Conservation (phyloP, 2,329 filamentous ascomycete genomes). For the Fusarium citri region DNA sequence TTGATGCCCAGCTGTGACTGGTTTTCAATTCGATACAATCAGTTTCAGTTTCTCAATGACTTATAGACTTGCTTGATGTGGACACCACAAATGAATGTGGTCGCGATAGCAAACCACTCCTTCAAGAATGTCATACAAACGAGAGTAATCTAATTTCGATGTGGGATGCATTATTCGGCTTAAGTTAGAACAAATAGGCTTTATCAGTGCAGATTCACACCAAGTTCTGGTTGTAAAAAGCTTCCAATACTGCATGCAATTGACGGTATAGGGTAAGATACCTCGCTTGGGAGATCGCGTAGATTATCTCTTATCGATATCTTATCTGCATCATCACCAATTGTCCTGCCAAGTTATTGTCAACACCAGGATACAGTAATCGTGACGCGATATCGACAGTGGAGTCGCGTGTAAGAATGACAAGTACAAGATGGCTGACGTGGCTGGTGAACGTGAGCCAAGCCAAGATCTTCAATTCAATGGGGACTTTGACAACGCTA, state of each 20-base stretch:
- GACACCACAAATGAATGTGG: no score
- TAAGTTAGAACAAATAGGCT: background rate
- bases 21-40: no score
- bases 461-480: background rate
- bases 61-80: no score
- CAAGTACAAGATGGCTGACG: constrained; percentile 3
- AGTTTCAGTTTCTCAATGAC: no score
- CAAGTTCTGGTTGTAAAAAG: background rate
- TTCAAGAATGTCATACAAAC: no score
- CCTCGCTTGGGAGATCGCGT: background rate
- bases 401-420: background rate
- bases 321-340: background rate
- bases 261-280: background rate
- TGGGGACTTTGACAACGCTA: constrained; percentile 1
- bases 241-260: background rate
- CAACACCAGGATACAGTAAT: background rate
- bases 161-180: background rate
- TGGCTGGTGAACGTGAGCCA: constrained; percentile 10
- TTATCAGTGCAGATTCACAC: background rate
- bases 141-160: background rate
- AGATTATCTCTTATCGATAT: background rate
- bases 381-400: background rate
- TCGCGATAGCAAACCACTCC: no score
- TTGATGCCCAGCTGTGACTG: no score
- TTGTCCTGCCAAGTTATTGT: background rate